Percentiles rank a stretch among this genome's conserved stretches.
Conservation (phyloP, 2,329 filamentous ascomycete species). For the Aspergillus vadensis region DNA sequence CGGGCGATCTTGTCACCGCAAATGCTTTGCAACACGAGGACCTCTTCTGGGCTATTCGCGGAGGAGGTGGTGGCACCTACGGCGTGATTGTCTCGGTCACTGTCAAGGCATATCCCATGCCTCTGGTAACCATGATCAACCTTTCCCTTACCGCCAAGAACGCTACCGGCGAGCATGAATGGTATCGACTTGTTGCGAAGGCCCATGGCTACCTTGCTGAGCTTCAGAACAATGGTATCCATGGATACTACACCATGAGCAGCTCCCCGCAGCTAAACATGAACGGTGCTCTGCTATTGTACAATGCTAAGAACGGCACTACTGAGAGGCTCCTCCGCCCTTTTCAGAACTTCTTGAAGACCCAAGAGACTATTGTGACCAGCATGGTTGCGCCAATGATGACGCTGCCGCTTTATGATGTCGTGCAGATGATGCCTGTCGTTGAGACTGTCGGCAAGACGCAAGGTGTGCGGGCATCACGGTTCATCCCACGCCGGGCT, state of each 20-base stretch:
- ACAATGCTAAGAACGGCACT: background rate
- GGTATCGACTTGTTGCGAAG: background rate
- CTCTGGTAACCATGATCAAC: background rate
- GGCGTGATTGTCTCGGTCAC: constrained; percentile 17
- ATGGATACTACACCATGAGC: background rate
- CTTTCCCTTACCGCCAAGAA: background rate
- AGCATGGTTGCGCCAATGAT: background rate
- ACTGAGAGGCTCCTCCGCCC: background rate
- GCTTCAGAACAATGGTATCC: background rate
- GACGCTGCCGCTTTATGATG: background rate
- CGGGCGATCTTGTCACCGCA: constrained; percentile 23
- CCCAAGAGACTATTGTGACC: background rate
- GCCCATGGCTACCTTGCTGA: background rate
- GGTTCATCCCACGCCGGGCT: background rate
- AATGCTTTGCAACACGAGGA: constrained; percentile 23
- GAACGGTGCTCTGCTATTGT: background rate
- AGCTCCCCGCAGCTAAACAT: background rate
- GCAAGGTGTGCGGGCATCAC: background rate
- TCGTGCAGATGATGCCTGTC: background rate
- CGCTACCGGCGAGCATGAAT: background rate
- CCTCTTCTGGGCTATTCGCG: constrained; percentile 24
- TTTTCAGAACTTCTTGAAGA: background rate
- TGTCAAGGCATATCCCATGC: background rate
- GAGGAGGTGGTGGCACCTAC: constrained; percentile 23
- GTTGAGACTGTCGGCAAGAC: background rate